phyloP scores from a whole-genome alignment of 768 basidiomycete genomes.

The Solioccasus polychromus region DNA sequence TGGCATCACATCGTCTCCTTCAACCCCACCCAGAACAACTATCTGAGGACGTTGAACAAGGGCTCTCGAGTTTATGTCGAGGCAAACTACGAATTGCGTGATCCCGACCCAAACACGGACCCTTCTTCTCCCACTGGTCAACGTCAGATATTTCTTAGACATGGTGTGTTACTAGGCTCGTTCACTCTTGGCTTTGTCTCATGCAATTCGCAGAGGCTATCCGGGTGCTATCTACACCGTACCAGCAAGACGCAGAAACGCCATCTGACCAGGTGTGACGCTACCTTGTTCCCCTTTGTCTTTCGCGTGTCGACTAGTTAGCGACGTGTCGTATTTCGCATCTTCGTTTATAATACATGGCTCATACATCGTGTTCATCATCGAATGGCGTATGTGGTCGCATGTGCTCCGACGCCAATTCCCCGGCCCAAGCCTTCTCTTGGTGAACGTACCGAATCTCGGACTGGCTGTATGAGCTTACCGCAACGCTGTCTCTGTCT shows the following conservation, averaged over 20 bases:
- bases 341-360: conserved; percentile 19
- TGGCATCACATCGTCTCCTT: conserved; percentile 82
- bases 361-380: conserved; percentile 34
- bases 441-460: conserved; percentile 27
- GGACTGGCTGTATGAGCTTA: conserved; percentile 26
- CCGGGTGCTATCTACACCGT: conserved; percentile 42
- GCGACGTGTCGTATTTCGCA: background rate
- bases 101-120: conserved; percentile 65
- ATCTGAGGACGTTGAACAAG: conserved; percentile 61
- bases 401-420: conserved; percentile 35
- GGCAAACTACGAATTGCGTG: conserved; percentile 71
- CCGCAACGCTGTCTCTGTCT: conserved; percentile 31
- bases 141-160: conserved; percentile 78
- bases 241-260: conserved; percentile 19
- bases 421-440: conserved; percentile 34
- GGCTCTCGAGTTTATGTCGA: conserved; percentile 81
- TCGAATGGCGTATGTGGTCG: conserved; percentile 41
- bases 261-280: conserved; percentile 20
- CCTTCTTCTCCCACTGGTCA: conserved; percentile 66
- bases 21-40: conserved; percentile 55
- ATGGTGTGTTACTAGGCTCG: conserved; percentile 47
- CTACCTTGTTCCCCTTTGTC: background rate
- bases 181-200: background rate
- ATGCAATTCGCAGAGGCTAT: conserved; percentile 45
- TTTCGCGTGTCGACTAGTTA: conserved; percentile 1